phyloP scores from a whole-genome alignment of 495 filamentous ascomycete species.

The Lineolata rhizophorae region DNA sequence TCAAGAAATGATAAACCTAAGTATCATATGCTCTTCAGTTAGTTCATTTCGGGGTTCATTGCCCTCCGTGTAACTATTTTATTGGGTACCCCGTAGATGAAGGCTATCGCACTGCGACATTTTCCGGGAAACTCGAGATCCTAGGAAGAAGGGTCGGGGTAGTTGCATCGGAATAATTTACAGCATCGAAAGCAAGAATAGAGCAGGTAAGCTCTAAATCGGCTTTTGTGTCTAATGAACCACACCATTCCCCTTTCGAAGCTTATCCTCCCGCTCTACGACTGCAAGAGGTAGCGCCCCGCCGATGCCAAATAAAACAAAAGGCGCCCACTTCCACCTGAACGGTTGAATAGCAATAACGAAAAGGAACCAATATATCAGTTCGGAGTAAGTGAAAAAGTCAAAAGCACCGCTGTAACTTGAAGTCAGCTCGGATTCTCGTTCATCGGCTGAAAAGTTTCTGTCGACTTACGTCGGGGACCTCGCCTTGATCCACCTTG shows the following conservation, averaged over 20 bases:
- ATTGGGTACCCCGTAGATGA: no score
- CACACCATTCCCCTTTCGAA: constrained; percentile 25
- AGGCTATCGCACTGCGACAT: no score
- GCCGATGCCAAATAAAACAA: constrained; percentile 60
- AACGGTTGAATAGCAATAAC: constrained; percentile 63
- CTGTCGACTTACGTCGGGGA: constrained; percentile 25
- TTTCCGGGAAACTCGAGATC: no score
- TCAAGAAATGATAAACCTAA: no score
- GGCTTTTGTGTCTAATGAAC: no score
- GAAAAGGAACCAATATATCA: constrained; percentile 72
- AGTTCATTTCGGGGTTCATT: no score
- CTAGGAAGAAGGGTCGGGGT: no score
- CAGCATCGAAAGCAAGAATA: no score
- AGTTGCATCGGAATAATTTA: no score
- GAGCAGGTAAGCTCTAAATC: no score
- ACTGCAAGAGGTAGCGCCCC: constrained; percentile 39
- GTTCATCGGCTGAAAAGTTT: constrained; percentile 1
- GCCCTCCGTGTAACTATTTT: no score
- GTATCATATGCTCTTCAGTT: no score
- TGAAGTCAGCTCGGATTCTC: not conserved
- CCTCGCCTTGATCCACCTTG: constrained; percentile 41
- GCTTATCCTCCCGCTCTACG: constrained; percentile 37
- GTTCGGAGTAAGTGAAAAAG: constrained; percentile 72
- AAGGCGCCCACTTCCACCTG: constrained; percentile 59
- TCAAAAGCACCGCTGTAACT: constrained; percentile 41